These are phyloP conservation scores for Taxawa tesnikishii DNA, from an alignment of 2,329 filamentous ascomycete species.

Conservation along the genomic window DNA sequence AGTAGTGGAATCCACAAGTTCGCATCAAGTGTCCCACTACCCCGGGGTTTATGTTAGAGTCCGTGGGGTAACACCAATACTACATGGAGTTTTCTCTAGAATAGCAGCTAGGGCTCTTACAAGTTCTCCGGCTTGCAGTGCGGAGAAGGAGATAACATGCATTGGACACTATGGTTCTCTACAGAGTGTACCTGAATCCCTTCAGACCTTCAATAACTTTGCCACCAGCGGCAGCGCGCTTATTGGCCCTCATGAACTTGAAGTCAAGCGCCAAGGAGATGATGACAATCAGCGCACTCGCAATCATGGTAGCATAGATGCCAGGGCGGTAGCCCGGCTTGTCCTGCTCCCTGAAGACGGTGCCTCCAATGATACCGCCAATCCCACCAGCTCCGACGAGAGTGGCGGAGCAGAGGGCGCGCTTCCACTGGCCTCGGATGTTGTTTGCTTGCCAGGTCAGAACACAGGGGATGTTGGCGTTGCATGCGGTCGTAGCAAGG, in stretches of 20 bases:
- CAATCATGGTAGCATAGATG: slow-evolving; percentile 18
- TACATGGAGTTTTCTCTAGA: no score
- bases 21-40: no score
- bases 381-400: slow-evolving; percentile 66
- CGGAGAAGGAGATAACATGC: no score
- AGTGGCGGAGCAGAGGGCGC: slow-evolving; percentile 64
- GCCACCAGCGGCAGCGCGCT: slow-evolving; percentile 20
- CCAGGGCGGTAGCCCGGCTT: slow-evolving; percentile 19
- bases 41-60: no score
- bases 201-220: slow-evolving; percentile 21
- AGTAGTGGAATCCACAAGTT: no score
- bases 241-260: slow-evolving; percentile 21
- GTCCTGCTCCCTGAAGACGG: slow-evolving; percentile 21
- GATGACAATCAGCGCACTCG: slow-evolving; percentile 15
- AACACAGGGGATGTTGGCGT: slow-evolving; percentile 56
- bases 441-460: slow-evolving; percentile 82
- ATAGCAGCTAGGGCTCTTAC: no score
- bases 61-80: no score
- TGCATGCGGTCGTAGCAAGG: slow-evolving; percentile 19
- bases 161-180: no score
- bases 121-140: no score
- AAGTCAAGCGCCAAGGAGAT: slow-evolving; percentile 17
- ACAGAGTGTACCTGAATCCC: slow-evolving; percentile 23
- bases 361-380: slow-evolving; percentile 50
- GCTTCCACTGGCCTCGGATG: slow-evolving; percentile 79